Evolutionary conservation across 75 land plant species (phyloP), one percentile per base, ranked within the genome.

Genomic region (Picea sitchensis): DNA sequence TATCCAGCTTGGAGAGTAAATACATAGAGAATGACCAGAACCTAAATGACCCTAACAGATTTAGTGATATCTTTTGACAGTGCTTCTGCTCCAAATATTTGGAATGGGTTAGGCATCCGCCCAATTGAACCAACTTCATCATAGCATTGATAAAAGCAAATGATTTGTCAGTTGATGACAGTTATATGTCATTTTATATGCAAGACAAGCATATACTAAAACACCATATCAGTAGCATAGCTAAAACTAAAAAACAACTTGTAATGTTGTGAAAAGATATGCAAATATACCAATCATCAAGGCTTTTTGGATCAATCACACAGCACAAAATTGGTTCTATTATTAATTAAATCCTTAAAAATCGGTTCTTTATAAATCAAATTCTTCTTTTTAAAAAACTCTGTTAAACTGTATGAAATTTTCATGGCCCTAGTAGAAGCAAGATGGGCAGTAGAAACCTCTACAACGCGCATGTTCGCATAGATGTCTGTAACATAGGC

Each of bases 401-500:
- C 73, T 17, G 18, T 5, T 69, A 6, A 69, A 69, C n/a, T 5
- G 36, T 17, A 17, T 18, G 38, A 21, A 38, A 69, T 41, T 69
- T 69, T 69, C 73, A 41, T 69, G 72, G 7, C 14, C 72, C 72
- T 32, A 68, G 17, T 36, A 41, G 5, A 41, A 41, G 44, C 44
- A 41, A 41, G 44, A 41, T 41, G 44, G 4, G 31, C 13, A 34
- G 14, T 30, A 83, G 85, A 58, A 68, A 96, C 99, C 98, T 96
- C 95, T 60, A 85, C 76, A 75, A 85, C 81, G 65, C 87, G 90
- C 11, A 89, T 61, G 77, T 84, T 83, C 32, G 62, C 56, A 79
- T 96, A 92, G 4, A 96, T 94, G 13, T 94, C 95, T 23, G 82
- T 21, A 36, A 91, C 99, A 87, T 96, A 96, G 38, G 83, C 69